Percentiles rank a stretch among this genome's conserved stretches.
These are phyloP conservation scores for Zymoseptoria tritici DNA, from an alignment of 2,329 filamentous ascomycete genomes.

Conservation along the genomic window DNA sequence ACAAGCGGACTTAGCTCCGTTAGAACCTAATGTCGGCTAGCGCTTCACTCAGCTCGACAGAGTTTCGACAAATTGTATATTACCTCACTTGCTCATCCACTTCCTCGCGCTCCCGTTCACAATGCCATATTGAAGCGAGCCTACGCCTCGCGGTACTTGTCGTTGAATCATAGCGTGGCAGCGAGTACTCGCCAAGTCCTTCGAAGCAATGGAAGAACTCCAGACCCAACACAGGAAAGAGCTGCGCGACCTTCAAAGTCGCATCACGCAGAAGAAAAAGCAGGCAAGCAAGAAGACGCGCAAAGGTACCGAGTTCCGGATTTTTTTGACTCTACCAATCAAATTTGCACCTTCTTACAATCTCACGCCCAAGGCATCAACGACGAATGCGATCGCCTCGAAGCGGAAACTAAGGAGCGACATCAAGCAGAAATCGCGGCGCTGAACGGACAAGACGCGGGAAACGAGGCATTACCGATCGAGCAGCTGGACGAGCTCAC, in stretches of 20 bases:
- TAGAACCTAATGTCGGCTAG: neutral
- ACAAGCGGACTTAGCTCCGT: neutral
- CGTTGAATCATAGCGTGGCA: neutral
- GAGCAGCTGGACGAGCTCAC: constrained; percentile 19
- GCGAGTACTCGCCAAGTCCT: neutral
- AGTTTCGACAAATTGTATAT: neutral
- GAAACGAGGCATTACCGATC: constrained; percentile 7
- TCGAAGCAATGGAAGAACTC: constrained; percentile 59
- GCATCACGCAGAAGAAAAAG: constrained; percentile 93
- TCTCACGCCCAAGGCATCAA: constrained; percentile 36
- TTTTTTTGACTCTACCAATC: too few relatives aligned
- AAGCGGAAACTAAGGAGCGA: constrained; percentile 48
- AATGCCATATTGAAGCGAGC: too few relatives aligned
- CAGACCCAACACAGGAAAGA: constrained; percentile 80
- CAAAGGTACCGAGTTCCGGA: constrained; percentile 27
- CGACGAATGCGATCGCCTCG: constrained; percentile 55
- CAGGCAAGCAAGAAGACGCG: constrained; percentile 76
- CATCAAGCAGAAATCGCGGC: constrained; percentile 46
- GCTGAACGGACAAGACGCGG: constrained; percentile 31
- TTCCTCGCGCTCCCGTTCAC: too few relatives aligned
- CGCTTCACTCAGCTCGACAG: neutral
- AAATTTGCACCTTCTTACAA: too few relatives aligned
- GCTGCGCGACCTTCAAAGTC: constrained; percentile 73
- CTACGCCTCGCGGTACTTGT: neutral
- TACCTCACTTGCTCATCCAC: too few relatives aligned